Evolutionary conservation across 352 stramenopile species (phyloP).

Genomic region (Plasmopara muralis): DNA sequence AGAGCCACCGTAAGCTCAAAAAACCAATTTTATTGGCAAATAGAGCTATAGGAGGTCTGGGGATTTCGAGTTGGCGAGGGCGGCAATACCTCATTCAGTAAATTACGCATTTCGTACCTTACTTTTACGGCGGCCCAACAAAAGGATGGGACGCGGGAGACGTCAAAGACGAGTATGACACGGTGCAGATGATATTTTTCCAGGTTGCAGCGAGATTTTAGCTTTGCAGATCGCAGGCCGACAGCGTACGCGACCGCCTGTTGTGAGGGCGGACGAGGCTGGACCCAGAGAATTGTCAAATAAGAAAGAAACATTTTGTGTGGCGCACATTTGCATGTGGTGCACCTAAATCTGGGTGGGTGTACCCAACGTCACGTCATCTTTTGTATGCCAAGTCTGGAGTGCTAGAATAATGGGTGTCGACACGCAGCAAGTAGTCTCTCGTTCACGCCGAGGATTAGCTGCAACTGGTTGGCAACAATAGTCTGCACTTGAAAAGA

Average conservation of each 20-base stretch:
- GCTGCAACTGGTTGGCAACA: too few species aligned
- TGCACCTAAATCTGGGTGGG: constrained; percentile 2
- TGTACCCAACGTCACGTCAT: too few species aligned
- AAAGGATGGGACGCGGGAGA: constrained; percentile 6
- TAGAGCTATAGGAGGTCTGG: neutral
- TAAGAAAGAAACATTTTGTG: constrained; percentile 11
- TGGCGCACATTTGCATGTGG: constrained; percentile 10
- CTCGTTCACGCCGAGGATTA: too few species aligned
- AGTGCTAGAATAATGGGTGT: too few species aligned
- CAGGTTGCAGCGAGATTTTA: constrained; percentile 6
- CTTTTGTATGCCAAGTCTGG: too few species aligned
- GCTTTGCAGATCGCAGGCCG: constrained; percentile 11
- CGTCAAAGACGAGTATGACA: constrained; percentile 11
- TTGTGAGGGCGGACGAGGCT: constrained; percentile 20
- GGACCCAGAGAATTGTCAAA: constrained; percentile 17
- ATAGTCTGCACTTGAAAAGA: too few species aligned
- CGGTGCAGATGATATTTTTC: constrained; percentile 32
- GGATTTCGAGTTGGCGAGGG: neutral
- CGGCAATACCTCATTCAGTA: constrained; percentile 15
- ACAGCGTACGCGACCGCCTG: constrained; percentile 16
- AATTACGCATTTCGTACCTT: constrained; percentile 40
- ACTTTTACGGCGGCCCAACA: constrained; percentile 22
- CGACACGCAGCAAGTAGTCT: too few species aligned
- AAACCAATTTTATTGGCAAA: neutral
- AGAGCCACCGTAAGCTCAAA: constrained; percentile 1